These are phyloP conservation scores for Parascedosporium putredinis DNA, from an alignment of 2,329 filamentous ascomycete genomes.

Conservation along the genomic window DNA sequence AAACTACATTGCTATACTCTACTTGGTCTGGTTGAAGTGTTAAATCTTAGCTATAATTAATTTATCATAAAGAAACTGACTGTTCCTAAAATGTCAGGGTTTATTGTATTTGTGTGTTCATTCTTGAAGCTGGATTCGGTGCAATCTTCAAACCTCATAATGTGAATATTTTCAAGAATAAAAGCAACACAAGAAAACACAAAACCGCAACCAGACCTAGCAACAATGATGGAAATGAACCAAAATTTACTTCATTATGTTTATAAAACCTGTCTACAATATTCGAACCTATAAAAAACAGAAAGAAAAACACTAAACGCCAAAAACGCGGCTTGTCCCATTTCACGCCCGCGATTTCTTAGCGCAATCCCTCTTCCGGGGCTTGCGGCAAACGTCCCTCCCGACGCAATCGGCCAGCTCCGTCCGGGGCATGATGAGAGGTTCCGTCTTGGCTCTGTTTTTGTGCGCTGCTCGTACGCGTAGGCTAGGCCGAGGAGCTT, in stretches of 20 bases:
- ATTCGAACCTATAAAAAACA: no score
- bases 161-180: background rate
- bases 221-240: background rate
- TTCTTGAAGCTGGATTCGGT: no score
- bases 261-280: no score
- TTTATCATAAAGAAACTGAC: background rate
- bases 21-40: background rate
- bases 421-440: constrained; percentile 20
- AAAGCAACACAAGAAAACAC: background rate
- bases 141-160: no score
- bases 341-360: no score
- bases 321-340: no score
- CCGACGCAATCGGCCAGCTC: constrained; percentile 19
- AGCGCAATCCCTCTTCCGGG: background rate
- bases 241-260: no score
- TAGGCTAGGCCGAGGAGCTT: constrained; percentile 54
- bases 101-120: no score
- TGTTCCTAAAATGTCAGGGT: no score
- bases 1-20: background rate
- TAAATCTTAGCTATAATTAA: background rate
- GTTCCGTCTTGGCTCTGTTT: constrained; percentile 16
- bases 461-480: constrained; percentile 54
- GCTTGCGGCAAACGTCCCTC: background rate
- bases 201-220: background rate
- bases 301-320: no score